These are phyloP conservation scores for Lecanicillium sp. DNA, from an alignment of 2,329 filamentous ascomycete species.

Conservation along the genomic window DNA sequence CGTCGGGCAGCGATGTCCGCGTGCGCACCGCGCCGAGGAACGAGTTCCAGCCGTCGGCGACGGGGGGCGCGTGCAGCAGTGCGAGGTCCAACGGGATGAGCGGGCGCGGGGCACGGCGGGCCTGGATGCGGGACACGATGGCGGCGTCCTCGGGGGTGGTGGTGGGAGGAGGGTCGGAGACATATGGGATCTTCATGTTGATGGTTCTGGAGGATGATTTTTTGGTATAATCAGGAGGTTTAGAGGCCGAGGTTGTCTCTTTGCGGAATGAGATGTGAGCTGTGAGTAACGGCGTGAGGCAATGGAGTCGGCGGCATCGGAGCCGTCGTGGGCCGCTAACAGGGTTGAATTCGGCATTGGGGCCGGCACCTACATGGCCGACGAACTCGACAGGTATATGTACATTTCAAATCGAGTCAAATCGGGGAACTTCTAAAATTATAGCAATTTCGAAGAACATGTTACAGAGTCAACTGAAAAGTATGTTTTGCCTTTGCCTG, in stretches of 20 bases:
- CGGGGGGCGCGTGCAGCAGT: constrained; percentile 65
- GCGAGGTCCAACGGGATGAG: constrained; percentile 71
- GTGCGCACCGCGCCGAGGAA: constrained; percentile 61
- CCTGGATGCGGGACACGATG: constrained; percentile 58
- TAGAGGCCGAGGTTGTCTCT: too few relatives aligned
- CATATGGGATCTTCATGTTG: constrained; percentile 63
- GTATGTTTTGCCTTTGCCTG: too few relatives aligned
- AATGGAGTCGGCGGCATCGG: constrained; percentile 4
- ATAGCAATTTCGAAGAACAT: too few relatives aligned
- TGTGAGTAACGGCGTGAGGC: background rate
- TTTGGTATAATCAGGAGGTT: too few relatives aligned
- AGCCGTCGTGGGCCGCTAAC: background rate
- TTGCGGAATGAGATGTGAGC: too few relatives aligned
- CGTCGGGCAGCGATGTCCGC: constrained; percentile 41
- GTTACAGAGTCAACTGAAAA: too few relatives aligned
- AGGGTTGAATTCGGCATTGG: constrained; percentile 7
- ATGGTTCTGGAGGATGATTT: too few relatives aligned
- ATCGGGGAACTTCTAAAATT: too few relatives aligned
- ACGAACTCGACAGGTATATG: too few relatives aligned
- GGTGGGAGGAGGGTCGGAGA: constrained; percentile 44
- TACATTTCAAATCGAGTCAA: too few relatives aligned
- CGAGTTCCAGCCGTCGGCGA: constrained; percentile 71
- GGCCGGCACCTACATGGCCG: constrained; percentile 3
- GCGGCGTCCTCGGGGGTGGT: constrained; percentile 41
- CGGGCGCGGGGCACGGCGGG: constrained; percentile 61